Conservation (phyloP, 441 rosid species). For the Pelargonium myrrhifolium region DNA sequence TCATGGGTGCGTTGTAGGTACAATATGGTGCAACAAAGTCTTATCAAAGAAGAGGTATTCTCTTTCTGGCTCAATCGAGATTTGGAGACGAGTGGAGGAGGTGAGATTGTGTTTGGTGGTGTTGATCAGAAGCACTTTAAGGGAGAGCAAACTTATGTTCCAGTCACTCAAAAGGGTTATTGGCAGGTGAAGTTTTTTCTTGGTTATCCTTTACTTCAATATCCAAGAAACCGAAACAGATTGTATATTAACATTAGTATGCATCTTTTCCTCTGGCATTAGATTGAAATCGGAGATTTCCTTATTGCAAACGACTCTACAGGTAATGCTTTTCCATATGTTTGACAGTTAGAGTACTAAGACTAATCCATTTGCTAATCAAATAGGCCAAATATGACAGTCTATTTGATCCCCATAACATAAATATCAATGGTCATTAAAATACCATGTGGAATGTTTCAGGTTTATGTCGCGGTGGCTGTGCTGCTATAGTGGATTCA, state of each 20-base stretch:
- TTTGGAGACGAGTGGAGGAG: slow-evolving; percentile 41
- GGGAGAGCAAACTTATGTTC: slow-evolving; percentile 67
- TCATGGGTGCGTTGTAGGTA: slow-evolving; percentile 38
- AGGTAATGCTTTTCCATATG: slow-evolving; percentile 28
- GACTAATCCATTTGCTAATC: too few species aligned
- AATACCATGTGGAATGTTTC: slow-evolving; percentile 3
- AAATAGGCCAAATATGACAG: neutral
- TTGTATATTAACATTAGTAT: slow-evolving; percentile 11
- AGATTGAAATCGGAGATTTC: slow-evolving; percentile 71
- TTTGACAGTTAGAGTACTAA: too few species aligned
- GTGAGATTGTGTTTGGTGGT: slow-evolving; percentile 85
- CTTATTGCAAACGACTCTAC: slow-evolving; percentile 46
- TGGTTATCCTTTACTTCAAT: neutral
- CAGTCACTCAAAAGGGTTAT: slow-evolving; percentile 57
- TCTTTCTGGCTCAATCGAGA: slow-evolving; percentile 74
- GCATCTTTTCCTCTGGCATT: slow-evolving; percentile 16
- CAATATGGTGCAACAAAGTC: slow-evolving; percentile 56
- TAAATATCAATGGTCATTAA: neutral
- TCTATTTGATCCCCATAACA: neutral
- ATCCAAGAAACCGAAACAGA: neutral
- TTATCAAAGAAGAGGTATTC: slow-evolving; percentile 48
- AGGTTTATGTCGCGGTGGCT: slow-evolving; percentile 58
- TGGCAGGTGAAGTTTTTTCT: slow-evolving; percentile 53
- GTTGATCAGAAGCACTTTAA: slow-evolving; percentile 48
- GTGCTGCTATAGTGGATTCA: slow-evolving; percentile 73